Evolutionary conservation across 2,329 filamentous ascomycete species (phyloP), one percentile per base, ranked within the genome.

Genomic region (Apiospora marii): DNA sequence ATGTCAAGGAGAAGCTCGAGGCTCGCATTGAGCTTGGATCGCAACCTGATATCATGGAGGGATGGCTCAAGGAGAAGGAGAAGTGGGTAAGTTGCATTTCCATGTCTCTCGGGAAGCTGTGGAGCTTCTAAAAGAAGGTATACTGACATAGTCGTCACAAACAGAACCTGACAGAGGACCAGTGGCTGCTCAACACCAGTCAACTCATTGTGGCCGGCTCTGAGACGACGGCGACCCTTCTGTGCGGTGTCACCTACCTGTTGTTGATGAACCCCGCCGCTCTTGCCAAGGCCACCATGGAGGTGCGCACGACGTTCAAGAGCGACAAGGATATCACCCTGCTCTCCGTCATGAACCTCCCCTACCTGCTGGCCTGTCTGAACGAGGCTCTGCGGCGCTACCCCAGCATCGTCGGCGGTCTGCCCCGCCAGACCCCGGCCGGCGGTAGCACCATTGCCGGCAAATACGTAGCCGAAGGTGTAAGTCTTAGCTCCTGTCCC

Each of bases 181-280:
- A 44, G 13, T 46, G 67, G 67, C 34, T 64, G 7, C 58, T 64
- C 34, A 64, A 64, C 58, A 64, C 58, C 3, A 64, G 58, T 41
- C 58, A 8, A 74, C 70, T 74, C 13, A 73, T 73, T 24, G 68
- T 73, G 22, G 85, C 83, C 0, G 86, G 85, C 0, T 83, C 80
- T 5, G 85, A 87, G 72, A 87, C 86, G 0, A 87, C 85, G 0
- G 85, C 85, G 0, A 85, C 85, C 0, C 76, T 82, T 2, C 77
- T 87, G 2, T 77, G 80, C 0, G 85, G 85, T 1, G 77, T 80
- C 0, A 85, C 84, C 0, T 87, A 82, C 71, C 78, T 84, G 0
- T 77, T 89, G 0, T 75, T 85, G 27, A 74, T 68, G 19, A 70
- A 79, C 37, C 78, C 81, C 0, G 72, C 79, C 0, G 76, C 75